These are phyloP conservation scores for Helminthosporium solani DNA, from an alignment of 2,329 filamentous ascomycete genomes.

Conservation along the genomic window DNA sequence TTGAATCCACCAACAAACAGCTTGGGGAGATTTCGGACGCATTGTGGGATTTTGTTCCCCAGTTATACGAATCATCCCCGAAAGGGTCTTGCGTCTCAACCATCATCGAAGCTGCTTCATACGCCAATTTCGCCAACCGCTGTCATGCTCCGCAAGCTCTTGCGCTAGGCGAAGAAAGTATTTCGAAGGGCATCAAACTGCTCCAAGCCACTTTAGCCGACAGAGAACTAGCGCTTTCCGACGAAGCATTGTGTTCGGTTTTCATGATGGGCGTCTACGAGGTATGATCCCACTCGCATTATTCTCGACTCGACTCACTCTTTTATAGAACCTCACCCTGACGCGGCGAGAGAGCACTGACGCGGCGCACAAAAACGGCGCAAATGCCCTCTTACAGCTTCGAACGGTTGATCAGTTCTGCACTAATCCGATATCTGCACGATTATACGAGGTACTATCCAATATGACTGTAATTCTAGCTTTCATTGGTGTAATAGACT, in stretches of 20 bases:
- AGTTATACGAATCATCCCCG: slow-evolving; percentile 21
- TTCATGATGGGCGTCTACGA: slow-evolving; percentile 35
- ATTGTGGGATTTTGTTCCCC: slow-evolving; percentile 29
- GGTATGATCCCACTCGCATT: slow-evolving; percentile 11
- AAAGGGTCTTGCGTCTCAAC: slow-evolving; percentile 26
- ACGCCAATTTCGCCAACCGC: slow-evolving; percentile 30
- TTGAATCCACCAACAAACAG: slow-evolving; percentile 17
- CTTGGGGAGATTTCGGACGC: slow-evolving; percentile 22
- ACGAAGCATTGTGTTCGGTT: slow-evolving; percentile 27
- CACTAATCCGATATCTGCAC: slow-evolving; percentile 24
- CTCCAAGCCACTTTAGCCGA: slow-evolving; percentile 27
- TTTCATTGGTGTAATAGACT: not conserved
- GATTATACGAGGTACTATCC: slow-evolving; percentile 30
- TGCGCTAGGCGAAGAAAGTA: slow-evolving; percentile 22
- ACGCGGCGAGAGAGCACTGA: slow-evolving; percentile 21
- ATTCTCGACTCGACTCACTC: not conserved
- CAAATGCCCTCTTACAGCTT: slow-evolving; percentile 29
- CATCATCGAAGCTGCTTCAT: slow-evolving; percentile 27
- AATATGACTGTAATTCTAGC: slow-evolving; percentile 25
- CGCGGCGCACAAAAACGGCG: slow-evolving; percentile 29
- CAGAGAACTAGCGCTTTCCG: slow-evolving; percentile 18
- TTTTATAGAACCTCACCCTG: slow-evolving; percentile 24
- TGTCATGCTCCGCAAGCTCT: slow-evolving; percentile 26
- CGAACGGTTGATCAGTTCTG: slow-evolving; percentile 27
- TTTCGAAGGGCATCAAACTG: slow-evolving; percentile 23